Evolutionary conservation across 2,329 filamentous ascomycete genomes (phyloP).

Genomic region (Madurella mycetomatis): DNA sequence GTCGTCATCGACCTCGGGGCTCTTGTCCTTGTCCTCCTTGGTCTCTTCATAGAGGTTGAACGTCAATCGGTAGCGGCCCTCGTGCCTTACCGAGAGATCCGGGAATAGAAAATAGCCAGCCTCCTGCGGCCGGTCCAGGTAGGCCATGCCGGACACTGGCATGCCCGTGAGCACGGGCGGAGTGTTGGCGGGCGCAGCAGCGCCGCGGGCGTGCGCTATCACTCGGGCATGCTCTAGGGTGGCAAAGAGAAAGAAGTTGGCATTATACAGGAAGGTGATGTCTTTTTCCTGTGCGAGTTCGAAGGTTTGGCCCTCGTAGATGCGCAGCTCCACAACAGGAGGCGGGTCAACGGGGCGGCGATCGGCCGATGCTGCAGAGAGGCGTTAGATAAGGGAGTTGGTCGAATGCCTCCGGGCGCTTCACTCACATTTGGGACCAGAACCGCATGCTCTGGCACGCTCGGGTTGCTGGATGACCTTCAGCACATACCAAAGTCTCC

Average conservation of each 20-base stretch:
- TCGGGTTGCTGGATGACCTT: constrained; percentile 91
- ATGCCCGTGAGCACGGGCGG: constrained; percentile 89
- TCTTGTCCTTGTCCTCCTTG: constrained; percentile 77
- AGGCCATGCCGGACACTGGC: constrained; percentile 91
- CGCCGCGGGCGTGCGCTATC: constrained; percentile 70
- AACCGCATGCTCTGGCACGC: constrained; percentile 89
- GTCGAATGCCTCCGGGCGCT: neutral
- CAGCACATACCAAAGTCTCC: constrained; percentile 74
- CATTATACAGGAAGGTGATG: constrained; percentile 87
- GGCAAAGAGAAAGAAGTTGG: constrained; percentile 95
- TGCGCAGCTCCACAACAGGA: constrained; percentile 85
- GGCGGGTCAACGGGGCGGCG: constrained; percentile 90
- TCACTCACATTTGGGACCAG: constrained; percentile 88
- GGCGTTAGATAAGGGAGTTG: constrained; percentile 9
- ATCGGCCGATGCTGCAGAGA: constrained; percentile 66
- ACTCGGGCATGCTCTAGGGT: constrained; percentile 82
- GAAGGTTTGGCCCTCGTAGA: constrained; percentile 68
- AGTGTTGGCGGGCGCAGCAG: constrained; percentile 63
- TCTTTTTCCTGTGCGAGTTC: constrained; percentile 61
- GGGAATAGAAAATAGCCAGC: constrained; percentile 97
- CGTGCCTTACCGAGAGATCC: constrained; percentile 90
- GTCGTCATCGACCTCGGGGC: constrained; percentile 36
- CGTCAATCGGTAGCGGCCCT: constrained; percentile 84
- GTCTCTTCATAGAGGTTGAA: constrained; percentile 94
- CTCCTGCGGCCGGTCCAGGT: constrained; percentile 77